A percentile compares a stretch with the other conserved stretches of the same genome.
Evolutionary conservation across 2,329 filamentous ascomycete genomes (phyloP).

Genomic region (Ascochyta koolunga): DNA sequence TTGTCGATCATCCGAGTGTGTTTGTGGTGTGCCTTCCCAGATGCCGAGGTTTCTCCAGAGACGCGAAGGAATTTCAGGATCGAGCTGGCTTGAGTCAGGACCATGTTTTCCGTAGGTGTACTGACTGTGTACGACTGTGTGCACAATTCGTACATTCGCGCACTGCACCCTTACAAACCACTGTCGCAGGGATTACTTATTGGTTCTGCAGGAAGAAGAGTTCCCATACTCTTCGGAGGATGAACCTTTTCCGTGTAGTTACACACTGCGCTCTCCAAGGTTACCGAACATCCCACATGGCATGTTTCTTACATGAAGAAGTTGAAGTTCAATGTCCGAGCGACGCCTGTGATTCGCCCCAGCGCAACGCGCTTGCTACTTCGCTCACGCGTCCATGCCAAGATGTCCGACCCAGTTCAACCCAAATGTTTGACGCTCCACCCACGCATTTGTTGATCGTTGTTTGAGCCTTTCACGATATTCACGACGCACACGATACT

Average conservation of each 20-base stretch:
- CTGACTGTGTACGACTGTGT: background rate
- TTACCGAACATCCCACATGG: background rate
- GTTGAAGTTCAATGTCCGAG: conserved; percentile 6
- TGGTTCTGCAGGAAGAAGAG: too few species aligned
- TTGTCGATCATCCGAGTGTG: conserved; percentile 11
- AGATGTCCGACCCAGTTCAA: conserved; percentile 20
- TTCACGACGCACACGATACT: conserved; percentile 1
- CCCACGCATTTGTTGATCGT: conserved; percentile 8
- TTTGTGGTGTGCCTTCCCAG: background rate
- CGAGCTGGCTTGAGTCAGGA: too few species aligned
- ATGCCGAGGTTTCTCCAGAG: background rate
- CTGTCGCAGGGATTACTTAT: too few species aligned
- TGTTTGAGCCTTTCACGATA: background rate
- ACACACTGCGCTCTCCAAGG: background rate
- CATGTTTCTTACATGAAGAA: background rate
- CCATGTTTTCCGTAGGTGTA: too few species aligned
- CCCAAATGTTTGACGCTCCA: conserved; percentile 5
- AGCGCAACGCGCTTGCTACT: background rate
- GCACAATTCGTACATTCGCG: background rate
- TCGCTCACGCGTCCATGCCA: conserved; percentile 25
- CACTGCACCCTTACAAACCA: too few species aligned
- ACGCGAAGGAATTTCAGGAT: background rate
- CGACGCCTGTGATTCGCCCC: conserved; percentile 5
- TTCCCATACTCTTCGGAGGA: background rate
- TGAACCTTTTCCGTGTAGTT: background rate